These are phyloP conservation scores for Sesbania bispinosa DNA, from an alignment of 306 rosid species.

Conservation along the genomic window DNA sequence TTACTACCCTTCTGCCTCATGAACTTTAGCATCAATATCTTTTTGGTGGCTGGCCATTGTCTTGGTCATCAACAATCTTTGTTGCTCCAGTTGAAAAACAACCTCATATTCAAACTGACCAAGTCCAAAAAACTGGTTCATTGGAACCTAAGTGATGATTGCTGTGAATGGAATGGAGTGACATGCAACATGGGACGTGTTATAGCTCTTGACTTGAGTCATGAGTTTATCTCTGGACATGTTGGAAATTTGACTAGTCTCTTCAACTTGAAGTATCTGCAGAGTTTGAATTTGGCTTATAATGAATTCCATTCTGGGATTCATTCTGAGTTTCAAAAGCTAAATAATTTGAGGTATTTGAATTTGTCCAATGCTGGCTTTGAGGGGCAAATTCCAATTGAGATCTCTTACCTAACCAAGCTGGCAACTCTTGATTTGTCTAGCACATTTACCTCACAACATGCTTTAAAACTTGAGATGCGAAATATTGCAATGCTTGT, in stretches of 20 bases:
- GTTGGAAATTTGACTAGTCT: conserved; percentile 18
- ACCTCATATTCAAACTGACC: neutral
- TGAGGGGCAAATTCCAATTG: conserved; percentile 21
- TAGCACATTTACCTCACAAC: too few species aligned
- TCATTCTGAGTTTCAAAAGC: neutral
- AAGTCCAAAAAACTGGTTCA: conserved; percentile 2
- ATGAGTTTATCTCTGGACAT: conserved; percentile 9
- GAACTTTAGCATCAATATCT: neutral
- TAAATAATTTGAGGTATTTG: conserved; percentile 20
- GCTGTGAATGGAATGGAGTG: conserved; percentile 51
- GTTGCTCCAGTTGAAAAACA: conserved; percentile 6
- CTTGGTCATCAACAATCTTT: neutral
- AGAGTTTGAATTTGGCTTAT: conserved; percentile 23
- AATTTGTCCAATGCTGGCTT: too few species aligned
- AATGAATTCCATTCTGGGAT: neutral
- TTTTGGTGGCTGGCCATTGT: neutral
- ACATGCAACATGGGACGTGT: conserved; percentile 27
- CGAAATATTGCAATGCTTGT: conserved; percentile 6
- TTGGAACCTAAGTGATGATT: conserved; percentile 33
- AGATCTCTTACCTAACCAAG: conserved; percentile 24
- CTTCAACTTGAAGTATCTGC: conserved; percentile 22
- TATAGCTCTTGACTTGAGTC: conserved; percentile 24
- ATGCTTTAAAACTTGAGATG: conserved; percentile 20
- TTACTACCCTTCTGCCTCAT: neutral
- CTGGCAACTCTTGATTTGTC: conserved; percentile 19